phyloP scores from a whole-genome alignment of 2,329 filamentous ascomycete species.

The Penicillium frequentans region DNA sequence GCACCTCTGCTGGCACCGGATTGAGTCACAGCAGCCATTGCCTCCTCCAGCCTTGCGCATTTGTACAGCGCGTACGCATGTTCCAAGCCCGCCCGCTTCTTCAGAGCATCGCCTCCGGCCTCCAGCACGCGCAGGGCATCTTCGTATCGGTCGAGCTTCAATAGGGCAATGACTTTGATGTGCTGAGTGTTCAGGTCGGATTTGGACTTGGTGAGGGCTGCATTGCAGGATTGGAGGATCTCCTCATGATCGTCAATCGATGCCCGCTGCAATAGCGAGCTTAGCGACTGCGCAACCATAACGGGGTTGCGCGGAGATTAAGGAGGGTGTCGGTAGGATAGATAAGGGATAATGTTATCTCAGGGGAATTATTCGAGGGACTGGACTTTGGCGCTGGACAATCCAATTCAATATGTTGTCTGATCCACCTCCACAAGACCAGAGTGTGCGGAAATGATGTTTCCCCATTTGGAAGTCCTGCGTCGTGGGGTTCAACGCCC shows the following conservation, averaged over 20 bases:
- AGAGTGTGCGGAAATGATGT: conserved; percentile 25
- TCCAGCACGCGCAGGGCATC: conserved; percentile 60
- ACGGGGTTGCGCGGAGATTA: conserved; percentile 25
- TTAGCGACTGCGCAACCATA: conserved; percentile 49
- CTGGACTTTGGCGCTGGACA: neutral
- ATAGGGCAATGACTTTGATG: conserved; percentile 59
- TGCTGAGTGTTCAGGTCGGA: conserved; percentile 58
- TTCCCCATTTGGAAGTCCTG: conserved; percentile 22
- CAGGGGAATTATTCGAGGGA: neutral
- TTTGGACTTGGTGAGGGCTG: conserved; percentile 57
- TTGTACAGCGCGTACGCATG: conserved; percentile 67
- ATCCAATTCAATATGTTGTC: conserved; percentile 10
- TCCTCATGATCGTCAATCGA: conserved; percentile 64
- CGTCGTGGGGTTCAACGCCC: conserved; percentile 7
- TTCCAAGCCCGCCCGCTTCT: conserved; percentile 57
- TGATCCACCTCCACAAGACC: conserved; percentile 18
- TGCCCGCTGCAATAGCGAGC: conserved; percentile 57
- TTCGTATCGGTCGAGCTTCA: conserved; percentile 64
- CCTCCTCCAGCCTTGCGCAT: conserved; percentile 55
- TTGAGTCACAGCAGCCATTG: conserved; percentile 51
- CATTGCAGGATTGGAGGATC: conserved; percentile 59
- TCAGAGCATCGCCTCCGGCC: conserved; percentile 53
- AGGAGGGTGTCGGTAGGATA: neutral
- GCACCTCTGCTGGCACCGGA: conserved; percentile 50
- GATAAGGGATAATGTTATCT: neutral